These are phyloP conservation scores for Lyophyllum shimeji DNA, from an alignment of 768 basidiomycete species.

Conservation along the genomic window DNA sequence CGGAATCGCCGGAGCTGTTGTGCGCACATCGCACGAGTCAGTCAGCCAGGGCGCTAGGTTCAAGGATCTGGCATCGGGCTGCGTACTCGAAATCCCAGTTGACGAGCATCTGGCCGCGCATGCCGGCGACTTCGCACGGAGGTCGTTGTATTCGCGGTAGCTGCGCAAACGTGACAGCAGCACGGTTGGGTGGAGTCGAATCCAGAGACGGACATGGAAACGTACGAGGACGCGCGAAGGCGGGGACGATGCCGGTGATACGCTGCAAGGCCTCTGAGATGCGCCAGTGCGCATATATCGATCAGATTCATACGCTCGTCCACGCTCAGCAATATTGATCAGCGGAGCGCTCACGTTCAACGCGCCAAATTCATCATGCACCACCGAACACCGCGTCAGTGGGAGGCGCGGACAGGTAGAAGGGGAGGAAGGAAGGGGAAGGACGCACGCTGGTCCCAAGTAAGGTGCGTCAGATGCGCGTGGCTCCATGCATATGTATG, in stretches of 20 bases:
- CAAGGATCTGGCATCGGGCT: not conserved
- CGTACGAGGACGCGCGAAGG: slow-evolving; percentile 42
- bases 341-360: slow-evolving; percentile 29
- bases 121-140: slow-evolving; percentile 25
- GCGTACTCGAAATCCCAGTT: slow-evolving; percentile 28
- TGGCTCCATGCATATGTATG: slow-evolving; percentile 51
- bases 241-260: slow-evolving; percentile 36
- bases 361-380: slow-evolving; percentile 34
- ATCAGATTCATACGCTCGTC: no score
- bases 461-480: slow-evolving; percentile 29
- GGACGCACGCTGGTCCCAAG: slow-evolving; percentile 30
- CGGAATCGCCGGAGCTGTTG: slow-evolving; percentile 40
- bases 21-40: no score
- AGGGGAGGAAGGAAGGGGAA: no score
- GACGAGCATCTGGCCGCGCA: slow-evolving; percentile 20
- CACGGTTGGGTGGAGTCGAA: no score
- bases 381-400: slow-evolving; percentile 11
- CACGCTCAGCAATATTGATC: no score
- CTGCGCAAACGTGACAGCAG: no score
- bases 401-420: no score
- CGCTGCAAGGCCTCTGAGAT: slow-evolving; percentile 34
- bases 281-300: no score
- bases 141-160: slow-evolving; percentile 41
- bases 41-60: no score
- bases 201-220: no score